phyloP scores from a whole-genome alignment of 768 basidiomycete species.

The Lyophyllum decastes region DNA sequence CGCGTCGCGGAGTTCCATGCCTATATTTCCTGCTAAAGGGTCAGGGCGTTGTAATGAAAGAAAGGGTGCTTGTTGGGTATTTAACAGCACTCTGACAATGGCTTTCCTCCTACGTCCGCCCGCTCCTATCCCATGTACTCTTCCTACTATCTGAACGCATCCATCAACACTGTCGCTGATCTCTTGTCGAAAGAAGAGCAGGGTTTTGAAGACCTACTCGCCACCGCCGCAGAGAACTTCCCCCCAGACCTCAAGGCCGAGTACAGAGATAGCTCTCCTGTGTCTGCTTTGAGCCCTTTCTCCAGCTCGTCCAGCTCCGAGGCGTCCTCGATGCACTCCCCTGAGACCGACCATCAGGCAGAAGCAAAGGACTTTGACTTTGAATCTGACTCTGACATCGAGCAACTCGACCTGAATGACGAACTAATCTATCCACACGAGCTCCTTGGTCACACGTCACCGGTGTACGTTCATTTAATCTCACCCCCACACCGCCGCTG shows the following conservation, averaged over 20 bases:
- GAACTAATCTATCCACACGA: neutral
- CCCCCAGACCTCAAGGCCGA: constrained; percentile 8
- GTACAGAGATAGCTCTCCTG: neutral
- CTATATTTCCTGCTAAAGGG: constrained; percentile 6
- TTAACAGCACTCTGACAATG: constrained; percentile 13
- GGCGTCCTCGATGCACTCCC: neutral
- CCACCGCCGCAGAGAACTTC: constrained; percentile 10
- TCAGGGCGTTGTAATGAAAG: constrained; percentile 10
- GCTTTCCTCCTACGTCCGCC: neutral
- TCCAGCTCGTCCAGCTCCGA: constrained; percentile 9
- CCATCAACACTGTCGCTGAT: constrained; percentile 16
- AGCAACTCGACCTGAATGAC: constrained; percentile 1
- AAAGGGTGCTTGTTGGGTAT: constrained; percentile 9
- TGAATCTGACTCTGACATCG: constrained; percentile 7
- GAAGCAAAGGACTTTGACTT: constrained; percentile 2
- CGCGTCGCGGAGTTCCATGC: constrained; percentile 9
- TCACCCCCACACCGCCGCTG: neutral
- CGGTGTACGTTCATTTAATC: neutral
- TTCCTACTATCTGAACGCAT: constrained; percentile 10
- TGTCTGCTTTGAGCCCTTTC: constrained; percentile 7
- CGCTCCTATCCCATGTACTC: constrained; percentile 7
- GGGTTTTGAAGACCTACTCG: constrained; percentile 19
- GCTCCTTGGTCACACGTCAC: neutral
- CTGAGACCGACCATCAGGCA: neutral
- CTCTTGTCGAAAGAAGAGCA: constrained; percentile 12